These are phyloP conservation scores for Kurtzmaniella natalensis DNA, from an alignment of 1,139 yeast species.

Conservation along the genomic window DNA sequence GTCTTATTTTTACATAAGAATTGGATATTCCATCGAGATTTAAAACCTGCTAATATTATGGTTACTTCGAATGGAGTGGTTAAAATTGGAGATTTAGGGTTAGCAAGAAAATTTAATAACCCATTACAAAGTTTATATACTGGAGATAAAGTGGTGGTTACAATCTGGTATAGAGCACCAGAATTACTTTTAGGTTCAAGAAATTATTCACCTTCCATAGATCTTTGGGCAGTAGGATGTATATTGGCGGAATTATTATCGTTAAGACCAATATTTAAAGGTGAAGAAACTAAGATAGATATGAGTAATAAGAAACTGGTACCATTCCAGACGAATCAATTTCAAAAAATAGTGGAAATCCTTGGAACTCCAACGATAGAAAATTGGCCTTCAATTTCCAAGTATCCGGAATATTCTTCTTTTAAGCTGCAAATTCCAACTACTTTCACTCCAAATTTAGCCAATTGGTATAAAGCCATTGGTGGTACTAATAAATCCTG, in stretches of 20 bases:
- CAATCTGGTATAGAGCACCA: constrained; percentile 98
- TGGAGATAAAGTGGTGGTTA: constrained; percentile 96
- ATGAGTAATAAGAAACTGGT: constrained; percentile 73
- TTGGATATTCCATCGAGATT: constrained; percentile 93
- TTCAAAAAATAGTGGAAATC: constrained; percentile 84
- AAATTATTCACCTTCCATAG: constrained; percentile 93
- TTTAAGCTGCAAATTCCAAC: constrained; percentile 49
- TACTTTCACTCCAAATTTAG: constrained; percentile 61
- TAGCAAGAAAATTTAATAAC: constrained; percentile 86
- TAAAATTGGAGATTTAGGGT: constrained; percentile 92
- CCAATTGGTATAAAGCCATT: constrained; percentile 79
- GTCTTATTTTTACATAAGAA: constrained; percentile 88
- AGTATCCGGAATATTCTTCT: constrained; percentile 81
- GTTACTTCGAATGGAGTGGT: constrained; percentile 85
- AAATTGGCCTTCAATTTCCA: constrained; percentile 72
- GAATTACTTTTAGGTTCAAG: constrained; percentile 86
- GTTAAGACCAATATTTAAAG: constrained; percentile 88
- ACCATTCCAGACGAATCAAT: constrained; percentile 91
- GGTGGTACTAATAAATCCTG: constrained; percentile 73
- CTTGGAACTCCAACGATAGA: constrained; percentile 79
- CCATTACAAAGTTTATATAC: constrained; percentile 86
- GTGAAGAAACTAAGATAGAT: constrained; percentile 96
- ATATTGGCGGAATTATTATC: constrained; percentile 89
- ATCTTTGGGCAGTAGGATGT: constrained; percentile 97
- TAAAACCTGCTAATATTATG: constrained; percentile 98